Evolutionary conservation across 2,329 filamentous ascomycete genomes (phyloP), one percentile per base, ranked within the genome.

Genomic region (Fusarium austroafricanum): DNA sequence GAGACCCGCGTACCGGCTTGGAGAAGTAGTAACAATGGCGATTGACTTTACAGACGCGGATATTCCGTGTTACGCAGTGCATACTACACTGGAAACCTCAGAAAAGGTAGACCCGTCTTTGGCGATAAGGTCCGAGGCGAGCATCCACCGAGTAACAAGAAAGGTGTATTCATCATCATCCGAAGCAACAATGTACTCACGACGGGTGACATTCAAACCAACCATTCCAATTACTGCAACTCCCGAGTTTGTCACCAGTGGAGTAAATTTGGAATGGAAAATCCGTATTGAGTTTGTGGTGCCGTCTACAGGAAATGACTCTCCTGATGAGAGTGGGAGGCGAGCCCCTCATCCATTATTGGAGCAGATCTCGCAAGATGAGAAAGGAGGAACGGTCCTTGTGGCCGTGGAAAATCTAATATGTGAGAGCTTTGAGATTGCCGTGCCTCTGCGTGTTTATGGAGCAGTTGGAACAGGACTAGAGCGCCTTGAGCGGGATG

Each of bases 211-310:
- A 9, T 97, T 98, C 74, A 90, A 85, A 10, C 92, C 94, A 0
- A 91, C 92, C 0, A 94, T 99, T 47, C 96, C 96, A 0, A 86
- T 91, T 18, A 86, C 85, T 15, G 94, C 93, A 1, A 97, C 94
- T 1, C 96, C 96, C 0, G 94, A 96, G 67, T 97, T 99, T 71
- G 87, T 96, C 45, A 99, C 96, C 0, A 97, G 89, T 64, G 94
- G 94, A 3, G 88, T 99, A 6, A 92, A 88, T 67, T 82, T 97
- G 26, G 91, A 93, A 70, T 99, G 96, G 96, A 92, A 91, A 77
- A 83, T 99, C 33, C 85, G 93, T 2, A 89, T 99, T 59, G 94
- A 98, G 79, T 99, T 99, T 79, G 94, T 97, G 26, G 95, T 95
- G 8, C 90, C 92, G 8, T 87, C 85, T 18, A 76, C 86, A 38